Percentiles rank a stretch among this genome's conserved stretches.
Evolutionary conservation across 768 basidiomycete species (phyloP).

Genomic region (Trametes punicea): DNA sequence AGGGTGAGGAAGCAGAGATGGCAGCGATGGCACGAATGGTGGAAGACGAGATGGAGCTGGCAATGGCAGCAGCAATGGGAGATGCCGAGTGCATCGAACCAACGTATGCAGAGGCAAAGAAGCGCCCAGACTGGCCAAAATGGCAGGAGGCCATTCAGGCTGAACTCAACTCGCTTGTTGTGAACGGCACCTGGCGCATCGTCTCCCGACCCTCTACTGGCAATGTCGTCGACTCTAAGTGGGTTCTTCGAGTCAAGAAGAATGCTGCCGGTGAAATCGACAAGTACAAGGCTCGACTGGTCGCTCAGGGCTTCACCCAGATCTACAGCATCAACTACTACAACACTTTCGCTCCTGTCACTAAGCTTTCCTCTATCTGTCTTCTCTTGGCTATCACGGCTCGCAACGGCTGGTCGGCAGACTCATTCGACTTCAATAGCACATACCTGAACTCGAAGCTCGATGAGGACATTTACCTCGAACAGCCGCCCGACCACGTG

Average conservation of each 20-base stretch:
- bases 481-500: constrained; percentile 16
- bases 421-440: constrained; percentile 20
- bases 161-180: constrained; percentile 12
- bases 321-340: constrained; percentile 33
- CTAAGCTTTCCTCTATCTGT: constrained; percentile 23
- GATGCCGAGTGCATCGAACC: constrained; percentile 7
- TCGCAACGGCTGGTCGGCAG: constrained; percentile 11
- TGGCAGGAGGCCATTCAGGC: constrained; percentile 17
- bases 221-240: constrained; percentile 30
- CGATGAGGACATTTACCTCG: constrained; percentile 5
- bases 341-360: constrained; percentile 27
- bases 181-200: constrained; percentile 14
- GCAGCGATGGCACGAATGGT: neutral
- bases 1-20: neutral
- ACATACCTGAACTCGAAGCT: constrained; percentile 13
- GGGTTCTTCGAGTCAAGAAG: constrained; percentile 36
- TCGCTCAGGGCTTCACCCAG: too few species aligned
- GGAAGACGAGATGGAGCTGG: constrained; percentile 2
- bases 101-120: constrained; percentile 10
- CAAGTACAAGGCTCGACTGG: too few species aligned
- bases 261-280: too few species aligned
- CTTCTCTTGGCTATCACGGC: constrained; percentile 28
- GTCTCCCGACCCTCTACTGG: constrained; percentile 1
- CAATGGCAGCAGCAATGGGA: constrained; percentile 1
- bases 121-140: constrained; percentile 14